A percentile compares a stretch with the other conserved stretches of the same genome.
These are phyloP conservation scores for Fusarium foetens DNA, from an alignment of 2,329 filamentous ascomycete genomes.

Conservation along the genomic window DNA sequence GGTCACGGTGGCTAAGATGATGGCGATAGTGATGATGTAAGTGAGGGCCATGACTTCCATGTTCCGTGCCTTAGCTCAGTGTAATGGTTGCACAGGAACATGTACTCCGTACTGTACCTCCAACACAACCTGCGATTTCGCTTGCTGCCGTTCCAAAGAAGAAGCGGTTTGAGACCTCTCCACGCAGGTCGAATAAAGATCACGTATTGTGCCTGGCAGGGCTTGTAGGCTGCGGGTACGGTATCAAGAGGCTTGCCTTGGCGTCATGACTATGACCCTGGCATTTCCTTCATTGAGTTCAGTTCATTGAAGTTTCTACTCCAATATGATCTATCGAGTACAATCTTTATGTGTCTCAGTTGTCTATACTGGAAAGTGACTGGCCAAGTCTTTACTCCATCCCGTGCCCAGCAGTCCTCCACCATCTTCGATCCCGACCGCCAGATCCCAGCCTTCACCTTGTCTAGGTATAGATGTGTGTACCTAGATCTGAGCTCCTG, in stretches of 20 bases:
- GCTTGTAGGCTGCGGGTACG: neutral
- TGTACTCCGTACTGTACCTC: conserved; percentile 22
- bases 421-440: conserved; percentile 29
- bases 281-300: conserved; percentile 1
- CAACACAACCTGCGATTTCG: neutral
- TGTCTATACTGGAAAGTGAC: conserved; percentile 1
- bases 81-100: conserved; percentile 35
- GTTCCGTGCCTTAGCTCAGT: conserved; percentile 31
- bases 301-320: neutral
- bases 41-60: conserved; percentile 34
- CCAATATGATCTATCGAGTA: neutral
- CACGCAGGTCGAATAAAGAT: neutral
- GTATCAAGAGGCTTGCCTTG: conserved; percentile 8
- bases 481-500: conserved; percentile 36
- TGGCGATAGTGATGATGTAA: conserved; percentile 38
- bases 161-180: conserved; percentile 8
- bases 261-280: neutral
- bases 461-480: conserved; percentile 4
- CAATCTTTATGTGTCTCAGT: neutral
- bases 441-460: conserved; percentile 22
- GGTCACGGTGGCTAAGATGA: conserved; percentile 26
- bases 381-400: neutral
- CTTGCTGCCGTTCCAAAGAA: conserved; percentile 5
- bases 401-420: conserved; percentile 11
- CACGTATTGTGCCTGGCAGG: conserved; percentile 12